phyloP scores from a whole-genome alignment of 768 basidiomycete genomes.

The Pholiota microspora region DNA sequence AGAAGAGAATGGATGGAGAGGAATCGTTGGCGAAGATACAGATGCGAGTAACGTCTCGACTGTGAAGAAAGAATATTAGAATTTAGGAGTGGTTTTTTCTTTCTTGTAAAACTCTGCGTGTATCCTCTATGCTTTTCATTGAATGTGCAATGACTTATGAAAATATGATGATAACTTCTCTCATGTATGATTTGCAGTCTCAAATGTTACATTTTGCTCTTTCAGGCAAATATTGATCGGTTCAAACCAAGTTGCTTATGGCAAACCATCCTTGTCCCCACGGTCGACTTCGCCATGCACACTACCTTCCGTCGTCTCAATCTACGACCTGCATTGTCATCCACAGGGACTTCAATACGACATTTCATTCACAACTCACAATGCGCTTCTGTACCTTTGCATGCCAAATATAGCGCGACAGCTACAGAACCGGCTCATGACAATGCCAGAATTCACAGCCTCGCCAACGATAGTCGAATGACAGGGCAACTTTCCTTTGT shows the following conservation, averaged over 20 bases:
- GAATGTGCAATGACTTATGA: no score
- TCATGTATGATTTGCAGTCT: no score
- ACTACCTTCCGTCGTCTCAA: neutral
- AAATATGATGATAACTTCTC: no score
- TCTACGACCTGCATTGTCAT: neutral
- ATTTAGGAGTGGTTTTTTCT: no score
- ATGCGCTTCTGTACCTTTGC: neutral
- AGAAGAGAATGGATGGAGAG: slow-evolving; percentile 62
- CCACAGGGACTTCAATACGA: neutral
- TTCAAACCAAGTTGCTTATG: neutral
- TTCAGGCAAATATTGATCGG: neutral
- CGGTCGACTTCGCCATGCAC: neutral
- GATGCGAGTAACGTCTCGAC: neutral
- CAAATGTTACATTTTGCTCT: neutral
- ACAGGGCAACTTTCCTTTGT: neutral
- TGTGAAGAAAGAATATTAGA: neutral
- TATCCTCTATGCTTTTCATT: no score
- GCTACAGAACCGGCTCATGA: neutral
- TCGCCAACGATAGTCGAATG: neutral
- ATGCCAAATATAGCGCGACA: neutral
- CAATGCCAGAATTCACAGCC: neutral
- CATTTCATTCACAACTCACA: neutral
- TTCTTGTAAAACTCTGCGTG: no score
- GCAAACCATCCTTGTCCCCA: neutral
- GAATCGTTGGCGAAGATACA: slow-evolving; percentile 54